Evolutionary conservation across 495 filamentous ascomycete species (phyloP).

Genomic region (Aspergillus incahuasiensis): DNA sequence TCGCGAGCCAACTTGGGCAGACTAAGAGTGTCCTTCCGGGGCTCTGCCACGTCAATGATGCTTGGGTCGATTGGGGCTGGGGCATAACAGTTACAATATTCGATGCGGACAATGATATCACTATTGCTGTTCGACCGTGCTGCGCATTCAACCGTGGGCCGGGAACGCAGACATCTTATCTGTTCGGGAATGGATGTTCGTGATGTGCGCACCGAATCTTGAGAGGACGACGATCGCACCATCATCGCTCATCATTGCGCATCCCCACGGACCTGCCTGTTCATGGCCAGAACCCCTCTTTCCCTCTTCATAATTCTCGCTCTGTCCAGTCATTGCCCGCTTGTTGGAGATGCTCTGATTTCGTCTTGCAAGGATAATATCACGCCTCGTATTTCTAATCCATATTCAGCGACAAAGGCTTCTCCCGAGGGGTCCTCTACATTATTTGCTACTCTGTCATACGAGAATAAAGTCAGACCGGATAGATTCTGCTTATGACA

Average conservation of each 20-base stretch:
- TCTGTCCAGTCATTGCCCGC: background rate
- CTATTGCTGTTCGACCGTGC: background rate
- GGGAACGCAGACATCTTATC: background rate
- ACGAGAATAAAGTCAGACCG: background rate
- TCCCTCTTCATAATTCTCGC: background rate
- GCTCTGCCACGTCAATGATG: slow-evolving; percentile 56
- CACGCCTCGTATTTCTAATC: slow-evolving; percentile 15
- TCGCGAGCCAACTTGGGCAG: slow-evolving; percentile 50
- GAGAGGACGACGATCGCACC: slow-evolving; percentile 32
- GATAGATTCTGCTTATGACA: background rate
- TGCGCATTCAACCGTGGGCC: background rate
- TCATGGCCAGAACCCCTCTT: background rate
- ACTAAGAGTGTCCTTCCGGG: slow-evolving; percentile 56
- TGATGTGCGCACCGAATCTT: background rate
- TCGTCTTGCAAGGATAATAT: slow-evolving; percentile 23
- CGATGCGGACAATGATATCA: background rate
- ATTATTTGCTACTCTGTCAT: background rate
- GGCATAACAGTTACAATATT: slow-evolving; percentile 28
- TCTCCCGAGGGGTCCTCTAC: background rate
- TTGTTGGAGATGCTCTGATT: background rate
- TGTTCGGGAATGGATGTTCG: slow-evolving; percentile 13
- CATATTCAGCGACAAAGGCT: background rate
- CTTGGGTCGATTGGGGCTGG: slow-evolving; percentile 51
- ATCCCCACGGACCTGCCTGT: background rate
- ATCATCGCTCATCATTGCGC: slow-evolving; percentile 27